Percentiles rank a stretch among this genome's conserved stretches.
Evolutionary conservation across 352 stramenopile genomes (phyloP).

Genomic region (Pythium dissimile): DNA sequence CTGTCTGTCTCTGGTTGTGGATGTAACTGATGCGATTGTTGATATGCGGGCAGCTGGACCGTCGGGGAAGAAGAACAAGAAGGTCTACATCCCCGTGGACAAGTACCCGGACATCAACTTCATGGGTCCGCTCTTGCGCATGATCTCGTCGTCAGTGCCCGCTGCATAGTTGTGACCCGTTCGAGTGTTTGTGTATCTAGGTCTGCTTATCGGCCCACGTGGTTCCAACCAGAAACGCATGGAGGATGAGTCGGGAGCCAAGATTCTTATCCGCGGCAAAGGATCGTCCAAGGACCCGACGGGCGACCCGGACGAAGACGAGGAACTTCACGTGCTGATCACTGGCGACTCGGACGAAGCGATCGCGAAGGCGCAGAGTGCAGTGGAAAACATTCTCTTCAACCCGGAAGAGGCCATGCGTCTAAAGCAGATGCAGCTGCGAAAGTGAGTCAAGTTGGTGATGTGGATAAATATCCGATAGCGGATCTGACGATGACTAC

Average conservation of each 20-base stretch:
- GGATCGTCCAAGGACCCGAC: conserved; percentile 84
- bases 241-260: conserved; percentile 88
- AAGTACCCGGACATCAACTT: conserved; percentile 94
- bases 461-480: background rate
- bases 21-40: background rate
- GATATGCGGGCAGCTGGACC: conserved; percentile 1
- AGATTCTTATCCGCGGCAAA: conserved; percentile 90
- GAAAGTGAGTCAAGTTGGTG: conserved; percentile 39
- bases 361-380: conserved; percentile 79
- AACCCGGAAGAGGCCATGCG: conserved; percentile 89
- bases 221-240: conserved; percentile 92
- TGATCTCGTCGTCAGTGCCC: background rate
- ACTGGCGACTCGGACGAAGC: conserved; percentile 88
- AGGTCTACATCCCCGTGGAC: conserved; percentile 90
- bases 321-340: conserved; percentile 90
- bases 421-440: conserved; percentile 90
- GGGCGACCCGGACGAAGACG: conserved; percentile 80
- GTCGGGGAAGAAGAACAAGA: conserved; percentile 81
- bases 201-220: conserved; percentile 85
- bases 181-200: conserved; percentile 12
- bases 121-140: conserved; percentile 50
- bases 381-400: conserved; percentile 90
- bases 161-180: background rate
- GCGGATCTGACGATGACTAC: background rate
- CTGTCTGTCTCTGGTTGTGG: too few relatives aligned